Evolutionary conservation across 192 early-diverging fungal genomes (phyloP).

Genomic region (Endogone sp.): DNA sequence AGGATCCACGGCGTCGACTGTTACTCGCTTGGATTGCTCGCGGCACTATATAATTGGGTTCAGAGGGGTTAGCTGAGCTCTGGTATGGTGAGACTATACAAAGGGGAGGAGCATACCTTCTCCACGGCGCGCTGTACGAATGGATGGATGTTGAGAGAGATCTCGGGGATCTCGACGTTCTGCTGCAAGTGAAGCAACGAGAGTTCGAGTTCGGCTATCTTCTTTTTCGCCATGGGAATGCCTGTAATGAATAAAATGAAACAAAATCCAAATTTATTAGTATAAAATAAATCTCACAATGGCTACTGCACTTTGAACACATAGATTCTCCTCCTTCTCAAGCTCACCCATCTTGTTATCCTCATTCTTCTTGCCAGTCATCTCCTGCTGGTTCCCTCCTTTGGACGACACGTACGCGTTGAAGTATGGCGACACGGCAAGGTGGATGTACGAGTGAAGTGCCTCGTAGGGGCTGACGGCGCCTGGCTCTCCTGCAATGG

Average conservation of each 20-base stretch:
- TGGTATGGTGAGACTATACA: too few species aligned
- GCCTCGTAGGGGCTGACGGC: slow-evolving; percentile 76
- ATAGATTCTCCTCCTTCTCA: not conserved
- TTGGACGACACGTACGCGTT: slow-evolving; percentile 85
- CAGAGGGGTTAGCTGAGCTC: not conserved
- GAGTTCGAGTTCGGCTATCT: slow-evolving; percentile 97
- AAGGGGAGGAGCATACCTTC: slow-evolving; percentile 39
- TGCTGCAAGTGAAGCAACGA: slow-evolving; percentile 94
- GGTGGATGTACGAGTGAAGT: slow-evolving; percentile 87
- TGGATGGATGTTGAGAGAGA: slow-evolving; percentile 82
- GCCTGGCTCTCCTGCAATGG: slow-evolving; percentile 44
- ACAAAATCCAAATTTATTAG: not conserved
- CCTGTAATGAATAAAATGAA: too few species aligned
- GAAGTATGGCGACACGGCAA: slow-evolving; percentile 94
- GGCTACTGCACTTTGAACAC: not conserved
- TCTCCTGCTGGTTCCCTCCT: slow-evolving; percentile 45
- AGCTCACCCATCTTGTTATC: slow-evolving; percentile 71
- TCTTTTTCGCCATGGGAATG: slow-evolving; percentile 96
- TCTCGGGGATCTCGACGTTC: slow-evolving; percentile 97
- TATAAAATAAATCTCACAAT: too few species aligned
- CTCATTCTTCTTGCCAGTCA: slow-evolving; percentile 46
- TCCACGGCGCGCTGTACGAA: slow-evolving; percentile 66
- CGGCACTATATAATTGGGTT: slow-evolving; percentile 59
- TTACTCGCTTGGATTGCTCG: slow-evolving; percentile 55
- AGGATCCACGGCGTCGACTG: slow-evolving; percentile 70